phyloP scores from a whole-genome alignment of 768 basidiomycete species.

The Mycena floridula region DNA sequence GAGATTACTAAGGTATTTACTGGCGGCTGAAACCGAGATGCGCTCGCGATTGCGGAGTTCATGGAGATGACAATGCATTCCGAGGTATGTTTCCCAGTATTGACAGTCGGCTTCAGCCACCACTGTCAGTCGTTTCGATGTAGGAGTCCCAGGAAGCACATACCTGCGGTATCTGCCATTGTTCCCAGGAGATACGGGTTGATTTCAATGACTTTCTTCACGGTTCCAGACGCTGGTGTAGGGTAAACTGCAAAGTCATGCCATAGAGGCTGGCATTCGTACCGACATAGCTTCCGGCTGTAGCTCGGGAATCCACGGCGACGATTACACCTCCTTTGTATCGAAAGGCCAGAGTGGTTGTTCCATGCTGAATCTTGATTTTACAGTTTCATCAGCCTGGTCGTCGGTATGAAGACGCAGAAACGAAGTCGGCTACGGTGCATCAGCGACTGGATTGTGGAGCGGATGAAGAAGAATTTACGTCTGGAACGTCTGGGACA shows the following conservation, averaged over 20 bases:
- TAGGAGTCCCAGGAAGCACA: conserved; percentile 16
- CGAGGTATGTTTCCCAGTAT: conserved; percentile 98
- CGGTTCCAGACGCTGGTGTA: conserved; percentile 94
- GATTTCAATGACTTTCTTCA: conserved; percentile 99
- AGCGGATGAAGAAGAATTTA: conserved; percentile 30
- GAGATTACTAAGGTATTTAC: conserved; percentile 95
- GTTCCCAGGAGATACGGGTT: conserved; percentile 98
- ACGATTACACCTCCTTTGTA: conserved; percentile 97
- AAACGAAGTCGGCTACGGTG: conserved; percentile 77
- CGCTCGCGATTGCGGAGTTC: conserved; percentile 95
- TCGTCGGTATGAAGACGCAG: conserved; percentile 93
- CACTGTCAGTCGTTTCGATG: no score
- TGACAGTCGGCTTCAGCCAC: conserved; percentile 88
- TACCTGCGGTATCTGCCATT: conserved; percentile 98
- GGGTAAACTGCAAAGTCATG: conserved; percentile 1
- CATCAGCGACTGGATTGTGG: background rate
- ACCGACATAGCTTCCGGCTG: conserved; percentile 97
- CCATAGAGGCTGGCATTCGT: conserved; percentile 16
- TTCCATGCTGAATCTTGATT: conserved; percentile 99
- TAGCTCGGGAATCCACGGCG: conserved; percentile 98
- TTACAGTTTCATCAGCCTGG: conserved; percentile 85
- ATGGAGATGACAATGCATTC: conserved; percentile 94
- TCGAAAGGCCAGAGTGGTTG: conserved; percentile 95
- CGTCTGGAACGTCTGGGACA: conserved; percentile 71
- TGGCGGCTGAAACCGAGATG: conserved; percentile 98